Conservation (phyloP, 768 basidiomycete genomes). For the Lentinula edodes region DNA sequence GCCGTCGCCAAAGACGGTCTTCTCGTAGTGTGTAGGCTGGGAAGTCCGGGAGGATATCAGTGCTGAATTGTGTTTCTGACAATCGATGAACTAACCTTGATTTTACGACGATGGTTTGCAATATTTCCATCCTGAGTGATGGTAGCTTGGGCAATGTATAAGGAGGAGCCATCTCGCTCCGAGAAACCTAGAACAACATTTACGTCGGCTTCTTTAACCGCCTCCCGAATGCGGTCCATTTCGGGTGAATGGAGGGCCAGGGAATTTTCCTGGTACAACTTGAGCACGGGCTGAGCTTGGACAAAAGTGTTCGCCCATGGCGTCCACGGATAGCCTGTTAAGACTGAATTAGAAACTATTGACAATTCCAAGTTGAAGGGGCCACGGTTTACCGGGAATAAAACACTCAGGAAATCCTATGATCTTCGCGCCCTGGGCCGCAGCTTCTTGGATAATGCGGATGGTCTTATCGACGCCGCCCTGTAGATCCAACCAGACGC, state of each 20-base stretch:
- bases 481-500: slow-evolving; percentile 22
- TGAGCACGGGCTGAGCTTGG: slow-evolving; percentile 17
- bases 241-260: slow-evolving; percentile 24
- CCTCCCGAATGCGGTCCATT: slow-evolving; percentile 23
- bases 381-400: slow-evolving; percentile 16
- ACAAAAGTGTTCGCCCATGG: slow-evolving; percentile 26
- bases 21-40: slow-evolving; percentile 26
- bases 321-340: slow-evolving; percentile 23
- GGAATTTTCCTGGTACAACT: slow-evolving; percentile 23
- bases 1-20: slow-evolving; percentile 24
- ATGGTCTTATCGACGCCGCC: slow-evolving; percentile 25
- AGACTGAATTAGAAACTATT: background rate
- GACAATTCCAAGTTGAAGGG: background rate
- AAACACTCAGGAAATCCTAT: slow-evolving; percentile 26
- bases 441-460: slow-evolving; percentile 20
- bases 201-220: slow-evolving; percentile 20
- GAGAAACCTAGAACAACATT: slow-evolving; percentile 23
- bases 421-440: slow-evolving; percentile 21
- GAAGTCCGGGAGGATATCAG: slow-evolving; percentile 4
- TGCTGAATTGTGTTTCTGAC: background rate
- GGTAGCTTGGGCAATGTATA: slow-evolving; percentile 23
- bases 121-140: slow-evolving; percentile 22
- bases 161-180: slow-evolving; percentile 20
- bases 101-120: slow-evolving; percentile 24
- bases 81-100: slow-evolving; percentile 18